These are phyloP conservation scores for Dendrobium huoshanense DNA, from an alignment of 106 monocot genomes.

Conservation along the genomic window DNA sequence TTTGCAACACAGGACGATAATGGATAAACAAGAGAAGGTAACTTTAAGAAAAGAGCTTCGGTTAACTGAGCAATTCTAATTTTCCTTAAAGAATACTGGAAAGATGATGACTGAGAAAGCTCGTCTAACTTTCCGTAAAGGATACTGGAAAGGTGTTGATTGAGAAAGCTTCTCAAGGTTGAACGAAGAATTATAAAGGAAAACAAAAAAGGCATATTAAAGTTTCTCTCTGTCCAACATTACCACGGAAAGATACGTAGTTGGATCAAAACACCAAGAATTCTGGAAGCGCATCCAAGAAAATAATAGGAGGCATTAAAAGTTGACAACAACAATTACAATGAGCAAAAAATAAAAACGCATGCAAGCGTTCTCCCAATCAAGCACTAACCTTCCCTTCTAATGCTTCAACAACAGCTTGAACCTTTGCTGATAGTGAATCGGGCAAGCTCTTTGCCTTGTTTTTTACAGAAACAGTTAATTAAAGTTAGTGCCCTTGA, in stretches of 20 bases:
- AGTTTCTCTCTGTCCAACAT: background rate
- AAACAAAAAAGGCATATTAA: background rate
- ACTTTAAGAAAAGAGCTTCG: no score
- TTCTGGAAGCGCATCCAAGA: background rate
- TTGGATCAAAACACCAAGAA: background rate
- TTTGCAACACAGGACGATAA: no score
- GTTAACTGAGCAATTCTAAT: no score
- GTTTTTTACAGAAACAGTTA: background rate
- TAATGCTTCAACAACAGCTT: conserved; percentile 56
- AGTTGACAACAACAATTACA: background rate
- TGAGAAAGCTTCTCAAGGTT: background rate
- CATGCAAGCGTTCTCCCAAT: background rate
- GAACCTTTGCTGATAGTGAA: conserved; percentile 53
- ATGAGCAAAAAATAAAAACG: background rate
- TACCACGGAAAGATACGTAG: background rate
- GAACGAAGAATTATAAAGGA: no score
- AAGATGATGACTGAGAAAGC: background rate
- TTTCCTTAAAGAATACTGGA: no score
- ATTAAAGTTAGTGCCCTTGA: background rate
- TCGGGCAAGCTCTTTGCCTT: conserved; percentile 71
- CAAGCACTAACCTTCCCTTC: conserved; percentile 63
- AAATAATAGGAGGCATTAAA: background rate
- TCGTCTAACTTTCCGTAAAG: background rate
- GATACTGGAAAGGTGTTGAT: no score
- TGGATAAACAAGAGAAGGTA: no score